Evolutionary conservation across 176 grass and related monocot species (phyloP), one percentile per base, ranked within the genome.

Genomic region (Hsuehochloa calcarea): DNA sequence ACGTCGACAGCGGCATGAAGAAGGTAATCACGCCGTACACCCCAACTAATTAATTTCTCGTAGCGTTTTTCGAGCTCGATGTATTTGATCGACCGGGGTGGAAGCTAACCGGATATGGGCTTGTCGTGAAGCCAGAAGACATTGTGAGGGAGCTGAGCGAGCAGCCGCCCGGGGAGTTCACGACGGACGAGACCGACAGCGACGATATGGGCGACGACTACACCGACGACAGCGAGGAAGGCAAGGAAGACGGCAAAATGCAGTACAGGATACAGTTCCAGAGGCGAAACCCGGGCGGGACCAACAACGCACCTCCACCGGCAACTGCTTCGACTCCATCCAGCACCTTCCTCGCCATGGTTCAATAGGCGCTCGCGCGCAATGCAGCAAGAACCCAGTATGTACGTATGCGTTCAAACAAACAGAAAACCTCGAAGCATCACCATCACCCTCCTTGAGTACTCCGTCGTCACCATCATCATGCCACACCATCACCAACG

Each of bases 61-160:
- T 12, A 19, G 45, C 3, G 14, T 22, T 72, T 25, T 23, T 37
- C 59, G 10, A 27, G 65, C 72, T 31, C 56, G 56, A 79, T 72
- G 20, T 10, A 51, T 50, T 22, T 22, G 62, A 14, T 65, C 13
- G 62, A 34, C 72, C 1, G 54, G 68, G 55, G 26, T 67, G 68
- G 69, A 87, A 80, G 67, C 82, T 94, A 72, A 94, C 79, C 65
- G 77, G 75, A 81, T 52, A 56, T 82, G 52, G 19, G 75, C 25
- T 94, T 91, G 88, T 70, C 62, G 72, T 91, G 71, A 94, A 94
- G 92, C 86, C 92, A 94, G 92, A 94, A 86, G 86, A 87, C 89
- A 81, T 86, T 78, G 64, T 91, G 89, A 94, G 86, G 83, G 92
- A 91, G 58, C 84, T 84, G 89, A 86, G 12, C 49, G 89, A 85